phyloP scores from a whole-genome alignment of 2,329 filamentous ascomycete species.

The Claviceps capensis region DNA sequence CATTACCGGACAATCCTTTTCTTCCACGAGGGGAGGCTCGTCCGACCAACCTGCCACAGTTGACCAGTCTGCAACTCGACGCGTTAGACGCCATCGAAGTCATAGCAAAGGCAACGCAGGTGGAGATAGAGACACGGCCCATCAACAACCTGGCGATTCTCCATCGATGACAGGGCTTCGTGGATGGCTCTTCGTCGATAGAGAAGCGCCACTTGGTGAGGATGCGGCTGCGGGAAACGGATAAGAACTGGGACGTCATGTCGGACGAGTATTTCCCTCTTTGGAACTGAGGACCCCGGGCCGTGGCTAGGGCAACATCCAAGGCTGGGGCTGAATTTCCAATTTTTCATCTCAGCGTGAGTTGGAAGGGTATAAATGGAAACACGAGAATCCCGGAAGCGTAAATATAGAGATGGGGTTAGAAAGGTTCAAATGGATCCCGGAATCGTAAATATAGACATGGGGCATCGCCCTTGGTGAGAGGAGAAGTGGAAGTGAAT shows the following conservation, averaged over 20 bases:
- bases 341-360: too few relatives aligned
- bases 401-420: neutral
- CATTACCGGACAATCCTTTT: constrained; percentile 45
- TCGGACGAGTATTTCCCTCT: constrained; percentile 43
- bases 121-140: constrained; percentile 45
- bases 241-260: constrained; percentile 42
- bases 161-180: constrained; percentile 45
- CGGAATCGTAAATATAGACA: neutral
- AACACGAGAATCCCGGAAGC: too few relatives aligned
- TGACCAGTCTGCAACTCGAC: constrained; percentile 36
- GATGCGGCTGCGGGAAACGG: constrained; percentile 42
- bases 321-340: too few relatives aligned
- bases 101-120: constrained; percentile 39
- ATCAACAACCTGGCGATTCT: constrained; percentile 50
- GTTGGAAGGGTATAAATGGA: too few relatives aligned
- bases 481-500: neutral
- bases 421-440: neutral
- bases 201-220: constrained; percentile 44
- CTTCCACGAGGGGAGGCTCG: constrained; percentile 35
- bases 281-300: constrained; percentile 13
- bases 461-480: neutral
- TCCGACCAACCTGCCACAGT: constrained; percentile 32
- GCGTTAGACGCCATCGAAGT: constrained; percentile 43
- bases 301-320: too few relatives aligned
- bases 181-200: constrained; percentile 28